Evolutionary conservation across 805 yeast species (phyloP).

Genomic region (Lachancea sp.): DNA sequence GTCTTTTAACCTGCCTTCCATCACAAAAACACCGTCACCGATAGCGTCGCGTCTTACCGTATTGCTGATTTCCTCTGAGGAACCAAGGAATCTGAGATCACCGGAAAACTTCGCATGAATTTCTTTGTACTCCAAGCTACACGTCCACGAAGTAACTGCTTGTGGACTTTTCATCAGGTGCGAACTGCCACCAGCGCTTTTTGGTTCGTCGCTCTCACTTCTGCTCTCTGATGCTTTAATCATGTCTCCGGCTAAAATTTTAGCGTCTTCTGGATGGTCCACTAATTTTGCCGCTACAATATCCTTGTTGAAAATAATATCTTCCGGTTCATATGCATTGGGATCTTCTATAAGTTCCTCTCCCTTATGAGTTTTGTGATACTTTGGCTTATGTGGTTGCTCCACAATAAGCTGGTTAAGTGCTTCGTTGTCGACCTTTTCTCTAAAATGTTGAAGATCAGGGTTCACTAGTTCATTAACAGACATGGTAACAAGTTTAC

Average conservation of each 20-base stretch:
- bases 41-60: slow-evolving; percentile 20
- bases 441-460: slow-evolving; percentile 63
- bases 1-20: slow-evolving; percentile 28
- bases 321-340: slow-evolving; percentile 29
- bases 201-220: too few relatives aligned
- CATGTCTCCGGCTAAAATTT: too few relatives aligned
- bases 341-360: slow-evolving; percentile 69
- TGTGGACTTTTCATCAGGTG: not conserved
- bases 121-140: slow-evolving; percentile 14
- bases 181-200: not conserved
- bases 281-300: slow-evolving; percentile 10
- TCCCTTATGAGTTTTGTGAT: slow-evolving; percentile 81
- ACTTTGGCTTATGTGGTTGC: slow-evolving; percentile 51
- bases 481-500: slow-evolving; percentile 54
- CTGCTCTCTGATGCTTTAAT: too few relatives aligned
- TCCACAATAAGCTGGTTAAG: slow-evolving; percentile 63
- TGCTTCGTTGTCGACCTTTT: slow-evolving; percentile 61
- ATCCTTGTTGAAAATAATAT: slow-evolving; percentile 29
- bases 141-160: not conserved
- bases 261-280: not conserved
- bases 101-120: slow-evolving; percentile 13
- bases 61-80: slow-evolving; percentile 14
- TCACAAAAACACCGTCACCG: slow-evolving; percentile 34
- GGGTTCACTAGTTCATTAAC: slow-evolving; percentile 76
- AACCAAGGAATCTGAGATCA: slow-evolving; percentile 13